Base-by-base conservation (phyloP, 495 filamentous ascomycete genomes). In the Penicillium crystallinum region DNA sequence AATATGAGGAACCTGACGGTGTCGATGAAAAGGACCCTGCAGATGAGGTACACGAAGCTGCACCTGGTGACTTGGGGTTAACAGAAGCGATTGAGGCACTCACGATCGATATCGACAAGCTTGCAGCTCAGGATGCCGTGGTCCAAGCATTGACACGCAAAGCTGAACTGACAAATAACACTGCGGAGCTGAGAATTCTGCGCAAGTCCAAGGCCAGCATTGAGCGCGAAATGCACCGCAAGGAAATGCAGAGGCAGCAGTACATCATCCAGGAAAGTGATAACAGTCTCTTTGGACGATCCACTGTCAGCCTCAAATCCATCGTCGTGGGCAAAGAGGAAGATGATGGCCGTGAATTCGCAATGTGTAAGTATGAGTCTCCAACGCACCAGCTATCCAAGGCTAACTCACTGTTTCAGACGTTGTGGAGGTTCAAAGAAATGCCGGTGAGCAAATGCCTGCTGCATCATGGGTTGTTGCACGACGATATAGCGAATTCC, bases 211-310 rank as follows among this genome's bases (percentile, higher is more conserved):
- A 92, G 63, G 83, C 88, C 14, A 97, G 92, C 64, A 76, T 99
- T 52, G 85, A 95, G 60, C 79, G 92, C 36, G 95, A 99, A 64
- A 90, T 96, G 33, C 80, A 89, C 34, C 82, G 93, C 25, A 97
- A 97, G 66, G 93, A 97, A 70, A 78, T 99, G 62, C 95, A 99
- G 69, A 79, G 90, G 35, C 91, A 96, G 69, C 95, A 97, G 66
- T 99, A 97, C 59, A 90, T 95, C 55, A 84, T 97, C 34, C 95
- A 99, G 66, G 92, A 97, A 66, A 96, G 90, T 63, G 95, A 97
- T 61, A 99, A 97, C 68, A 96, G 91, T 66, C 75, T 99, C 35
- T 97, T 93, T 66, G 93, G 93, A 14, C 86, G 93, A 11, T 90
- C 93, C 4, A 87, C 81, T 5, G 82, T 97, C 53, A 85, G 80